Base-by-base conservation (phyloP, 176 grass and related monocot genomes). In the Dendrocalamus sinicus region DNA sequence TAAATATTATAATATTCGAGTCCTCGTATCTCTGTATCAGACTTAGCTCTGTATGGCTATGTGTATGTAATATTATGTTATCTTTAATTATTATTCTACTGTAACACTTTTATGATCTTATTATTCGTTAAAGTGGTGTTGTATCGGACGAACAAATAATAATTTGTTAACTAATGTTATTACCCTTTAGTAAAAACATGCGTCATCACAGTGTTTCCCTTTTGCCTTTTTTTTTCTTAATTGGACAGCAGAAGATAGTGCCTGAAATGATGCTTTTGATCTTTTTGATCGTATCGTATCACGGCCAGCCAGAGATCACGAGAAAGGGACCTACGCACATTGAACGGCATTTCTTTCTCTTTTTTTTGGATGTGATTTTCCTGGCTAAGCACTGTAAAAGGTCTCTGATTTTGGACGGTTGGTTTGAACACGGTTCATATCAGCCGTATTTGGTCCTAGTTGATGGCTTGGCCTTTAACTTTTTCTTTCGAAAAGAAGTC, bases 271-370 rank as follows among this genome's bases (percentile, higher is more conserved):
- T 64, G 53, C 44, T 52, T 80, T 79, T 43, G 67, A 72, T 54
- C 59, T 16, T 77, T 87, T 73, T 75, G 70, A 57, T 87, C 40
- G 20, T 86, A 35, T 57, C 35, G 32, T 35, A 35, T 35, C 20
- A 64, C 67, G 40, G 32, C 11, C n/a, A 44, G 32, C 8, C 58
- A 87, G 52, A 14, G 77, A 67, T 40, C 77, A 51, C 51, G 61
- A 54, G 48, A 35, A 57, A 15, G 50, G 48, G 67, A 69, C 57
- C 73, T 17, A 8, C 17, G 44, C 71, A 65, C 26, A 17, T 28
- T 67, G 60, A 43, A 59, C 67, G 52, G 32, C 16, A 7, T 28
- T 75, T 47, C 16, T 67, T 20, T 43, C 12, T 8, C 20, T 59
- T 26, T 14, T 14, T 6, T 48, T 72, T 39, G 37, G 37, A 39